phyloP scores from a whole-genome alignment of 306 rosid species.

The Cucumis melo region DNA sequence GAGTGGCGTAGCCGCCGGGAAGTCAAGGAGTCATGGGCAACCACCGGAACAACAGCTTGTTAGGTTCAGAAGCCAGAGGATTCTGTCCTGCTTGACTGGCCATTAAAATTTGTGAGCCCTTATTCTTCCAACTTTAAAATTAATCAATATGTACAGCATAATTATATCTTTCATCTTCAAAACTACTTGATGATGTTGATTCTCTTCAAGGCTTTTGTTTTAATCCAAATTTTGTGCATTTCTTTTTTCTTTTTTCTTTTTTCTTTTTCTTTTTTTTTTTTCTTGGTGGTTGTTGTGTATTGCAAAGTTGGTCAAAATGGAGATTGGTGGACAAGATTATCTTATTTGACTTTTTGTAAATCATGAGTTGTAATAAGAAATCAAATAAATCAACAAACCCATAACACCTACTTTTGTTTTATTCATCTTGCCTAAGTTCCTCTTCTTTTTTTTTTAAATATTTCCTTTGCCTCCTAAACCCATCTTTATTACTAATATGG shows the following conservation, averaged over 20 bases:
- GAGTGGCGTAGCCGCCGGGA: not conserved
- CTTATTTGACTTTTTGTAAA: not conserved
- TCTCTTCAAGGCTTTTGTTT: not conserved
- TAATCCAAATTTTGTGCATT: not conserved
- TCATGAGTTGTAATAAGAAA: not conserved
- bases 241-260: too few relatives aligned
- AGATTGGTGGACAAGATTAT: not conserved
- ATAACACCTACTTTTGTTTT: not conserved
- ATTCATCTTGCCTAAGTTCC: not conserved
- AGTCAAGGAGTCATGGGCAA: not conserved
- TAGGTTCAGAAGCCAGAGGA: constrained; percentile 6
- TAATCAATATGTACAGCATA: not conserved
- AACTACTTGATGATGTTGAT: not conserved
- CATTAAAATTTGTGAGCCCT: not conserved
- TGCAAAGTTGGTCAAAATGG: not conserved
- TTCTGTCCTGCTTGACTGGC: constrained; percentile 1
- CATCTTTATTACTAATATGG: too few relatives aligned
- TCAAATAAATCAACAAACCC: not conserved
- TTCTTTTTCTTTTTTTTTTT: too few relatives aligned
- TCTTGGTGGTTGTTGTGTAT: not conserved
- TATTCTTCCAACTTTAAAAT: not conserved
- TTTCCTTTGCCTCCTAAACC: too few relatives aligned
- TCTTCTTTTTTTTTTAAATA: not conserved
- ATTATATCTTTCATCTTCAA: not conserved
- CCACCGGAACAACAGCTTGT: not conserved